Base-by-base conservation (phyloP, 2,329 filamentous ascomycete genomes). In the Aureobasidium lini region DNA sequence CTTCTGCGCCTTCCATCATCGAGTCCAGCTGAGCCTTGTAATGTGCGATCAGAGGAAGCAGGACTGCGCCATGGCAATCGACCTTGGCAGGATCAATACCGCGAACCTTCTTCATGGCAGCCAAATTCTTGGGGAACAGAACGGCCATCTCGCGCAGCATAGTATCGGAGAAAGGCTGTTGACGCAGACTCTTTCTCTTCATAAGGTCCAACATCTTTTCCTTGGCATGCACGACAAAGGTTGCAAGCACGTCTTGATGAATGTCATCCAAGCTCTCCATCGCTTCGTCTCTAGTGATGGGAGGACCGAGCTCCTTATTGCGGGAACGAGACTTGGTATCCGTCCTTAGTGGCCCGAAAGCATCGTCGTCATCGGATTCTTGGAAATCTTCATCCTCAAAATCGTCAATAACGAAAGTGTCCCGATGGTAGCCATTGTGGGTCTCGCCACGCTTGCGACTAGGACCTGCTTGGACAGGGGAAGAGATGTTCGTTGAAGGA, bases 141-240 rank as follows among this genome's bases (percentile, higher is more conserved):
- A 90, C 83, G 11, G 83, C 86, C 87, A 94, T 92, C 64, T 87
- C 81, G 37, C 85, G 83, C 53, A 91, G 79, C 13, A 89, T 79
- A 23, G 78, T 79, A 62, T 90, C 86, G 0, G 84, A 85, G 68
- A 94, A 94, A 0, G 79, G 78, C 4, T 81, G 79, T 23, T 77
- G 76, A 8, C 82, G 79, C 34, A 87, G 72, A 4, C 77, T 76
- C 53, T 82, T 82, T 28, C 77, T 76, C 62, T 84, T 82, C 65
- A 86, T 81, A 28, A 92, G 76, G 1, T 78, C 75, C 65, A 85
- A 82, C 65, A 87, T 84, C 15, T 84, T 59, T 18, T 72, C 72
- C 66, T 82, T 84, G 0, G 87, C 89, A 47, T 83, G 78, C 0
- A 73, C 69, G 23, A 90, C 78, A 68, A 93, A 94, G 32, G 79